Conservation (phyloP, 495 filamentous ascomycete species). For the Penicillium herquei region DNA sequence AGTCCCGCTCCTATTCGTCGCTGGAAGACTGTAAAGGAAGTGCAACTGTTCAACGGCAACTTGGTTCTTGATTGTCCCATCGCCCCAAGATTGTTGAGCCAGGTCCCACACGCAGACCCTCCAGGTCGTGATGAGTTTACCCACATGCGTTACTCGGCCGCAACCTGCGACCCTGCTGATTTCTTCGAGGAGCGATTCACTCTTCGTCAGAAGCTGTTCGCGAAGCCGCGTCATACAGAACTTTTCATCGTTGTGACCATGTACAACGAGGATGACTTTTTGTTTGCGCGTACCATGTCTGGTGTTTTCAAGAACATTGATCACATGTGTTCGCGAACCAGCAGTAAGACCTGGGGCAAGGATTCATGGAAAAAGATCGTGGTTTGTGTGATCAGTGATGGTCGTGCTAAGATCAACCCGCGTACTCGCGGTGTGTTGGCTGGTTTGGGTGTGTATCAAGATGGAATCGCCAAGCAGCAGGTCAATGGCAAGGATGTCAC, state of each 20-base stretch:
- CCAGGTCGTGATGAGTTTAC: slow-evolving; percentile 95
- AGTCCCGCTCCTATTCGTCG: slow-evolving; percentile 73
- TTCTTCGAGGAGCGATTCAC: slow-evolving; percentile 91
- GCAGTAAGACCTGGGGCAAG: slow-evolving; percentile 96
- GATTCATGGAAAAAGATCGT: slow-evolving; percentile 99
- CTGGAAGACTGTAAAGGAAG: slow-evolving; percentile 99
- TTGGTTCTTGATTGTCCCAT: slow-evolving; percentile 97
- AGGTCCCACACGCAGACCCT: slow-evolving; percentile 75
- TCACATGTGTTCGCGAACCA: slow-evolving; percentile 87
- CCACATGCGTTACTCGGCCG: slow-evolving; percentile 97
- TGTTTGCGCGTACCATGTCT: slow-evolving; percentile 94
- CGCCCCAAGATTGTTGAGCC: slow-evolving; percentile 80
- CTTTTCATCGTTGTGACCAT: slow-evolving; percentile 98
- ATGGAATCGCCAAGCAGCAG: slow-evolving; percentile 97
- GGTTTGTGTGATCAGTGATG: slow-evolving; percentile 96
- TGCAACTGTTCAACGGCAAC: slow-evolving; percentile 94
- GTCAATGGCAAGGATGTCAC: slow-evolving; percentile 97
- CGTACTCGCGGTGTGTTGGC: slow-evolving; percentile 87
- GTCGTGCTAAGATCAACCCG: slow-evolving; percentile 96
- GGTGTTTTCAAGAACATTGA: slow-evolving; percentile 99
- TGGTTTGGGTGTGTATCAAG: slow-evolving; percentile 94
- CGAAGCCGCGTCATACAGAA: slow-evolving; percentile 90
- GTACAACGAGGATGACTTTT: slow-evolving; percentile 98
- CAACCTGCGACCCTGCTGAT: slow-evolving; percentile 88
- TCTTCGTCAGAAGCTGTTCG: slow-evolving; percentile 89